Percentiles rank a stretch among this genome's conserved stretches.
phyloP scores from a whole-genome alignment of 2,329 filamentous ascomycete genomes.

The Diaporthe capsici region DNA sequence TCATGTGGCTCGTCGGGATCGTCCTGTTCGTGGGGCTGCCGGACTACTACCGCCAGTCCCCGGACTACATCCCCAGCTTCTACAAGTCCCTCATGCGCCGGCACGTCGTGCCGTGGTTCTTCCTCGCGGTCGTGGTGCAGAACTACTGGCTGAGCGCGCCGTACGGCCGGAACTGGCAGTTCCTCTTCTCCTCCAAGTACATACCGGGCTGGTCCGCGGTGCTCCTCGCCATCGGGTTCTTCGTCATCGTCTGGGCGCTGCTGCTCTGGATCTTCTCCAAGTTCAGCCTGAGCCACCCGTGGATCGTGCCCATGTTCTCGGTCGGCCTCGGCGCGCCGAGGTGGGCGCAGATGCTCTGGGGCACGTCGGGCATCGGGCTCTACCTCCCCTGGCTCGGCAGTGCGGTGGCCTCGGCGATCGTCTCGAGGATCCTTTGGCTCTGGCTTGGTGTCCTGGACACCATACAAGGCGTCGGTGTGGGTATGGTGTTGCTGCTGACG shows the following conservation, averaged over 20 bases:
- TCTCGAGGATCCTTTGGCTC: constrained; percentile 72
- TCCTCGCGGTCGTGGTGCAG: constrained; percentile 73
- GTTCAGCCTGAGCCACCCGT: constrained; percentile 74
- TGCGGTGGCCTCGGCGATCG: constrained; percentile 66
- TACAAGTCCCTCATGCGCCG: constrained; percentile 73
- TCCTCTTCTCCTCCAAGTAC: constrained; percentile 73
- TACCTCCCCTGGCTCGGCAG: constrained; percentile 73
- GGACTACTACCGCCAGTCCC: constrained; percentile 75
- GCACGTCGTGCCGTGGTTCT: constrained; percentile 79
- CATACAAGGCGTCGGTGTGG: constrained; percentile 75
- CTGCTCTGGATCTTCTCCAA: constrained; percentile 66
- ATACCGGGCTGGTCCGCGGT: constrained; percentile 69
- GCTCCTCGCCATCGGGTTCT: constrained; percentile 69
- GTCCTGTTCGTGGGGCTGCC: constrained; percentile 72
- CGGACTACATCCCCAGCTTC: constrained; percentile 75
- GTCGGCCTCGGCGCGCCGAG: constrained; percentile 75
- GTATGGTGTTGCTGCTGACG: constrained; percentile 77
- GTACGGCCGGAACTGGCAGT: constrained; percentile 77
- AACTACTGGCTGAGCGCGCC: constrained; percentile 77
- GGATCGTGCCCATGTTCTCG: constrained; percentile 77
- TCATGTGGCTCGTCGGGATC: constrained; percentile 70
- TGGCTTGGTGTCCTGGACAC: constrained; percentile 77
- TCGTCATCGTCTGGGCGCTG: constrained; percentile 67
- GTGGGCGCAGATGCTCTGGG: constrained; percentile 79
- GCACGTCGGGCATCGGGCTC: constrained; percentile 69